Percentiles rank a stretch among this genome's conserved stretches.
Evolutionary conservation across 345 rosid genomes (phyloP).

Genomic region (Bruguiera gymnorhiza): DNA sequence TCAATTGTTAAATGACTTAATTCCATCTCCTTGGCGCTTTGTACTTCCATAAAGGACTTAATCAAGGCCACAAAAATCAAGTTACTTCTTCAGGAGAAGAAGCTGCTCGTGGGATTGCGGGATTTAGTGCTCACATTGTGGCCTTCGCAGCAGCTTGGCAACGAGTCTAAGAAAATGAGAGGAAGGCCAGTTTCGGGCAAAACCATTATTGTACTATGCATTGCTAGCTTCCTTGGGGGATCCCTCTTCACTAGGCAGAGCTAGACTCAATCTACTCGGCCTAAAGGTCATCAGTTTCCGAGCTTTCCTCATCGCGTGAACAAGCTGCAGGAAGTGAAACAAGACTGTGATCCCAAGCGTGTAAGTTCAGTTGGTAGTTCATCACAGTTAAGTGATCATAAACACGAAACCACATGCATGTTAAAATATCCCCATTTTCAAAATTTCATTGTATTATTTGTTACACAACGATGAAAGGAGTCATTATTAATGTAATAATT

Average conservation of each 20-base stretch:
- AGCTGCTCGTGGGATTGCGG: neutral
- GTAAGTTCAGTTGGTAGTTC: constrained; percentile 36
- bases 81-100: neutral
- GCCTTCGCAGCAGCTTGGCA: constrained; percentile 14
- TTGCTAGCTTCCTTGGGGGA: constrained; percentile 72
- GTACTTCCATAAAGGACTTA: neutral
- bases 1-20: neutral
- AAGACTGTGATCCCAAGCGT: constrained; percentile 65
- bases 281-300: constrained; percentile 22
- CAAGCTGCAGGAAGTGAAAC: constrained; percentile 19
- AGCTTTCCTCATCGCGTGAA: constrained; percentile 24
- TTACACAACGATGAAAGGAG: no score
- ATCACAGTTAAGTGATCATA: neutral
- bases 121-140: neutral
- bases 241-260: constrained; percentile 50
- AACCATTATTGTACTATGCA: constrained; percentile 53
- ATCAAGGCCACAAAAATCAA: neutral
- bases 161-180: constrained; percentile 51
- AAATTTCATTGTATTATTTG: no score
- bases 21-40: neutral
- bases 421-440: no score
- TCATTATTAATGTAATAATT: no score
- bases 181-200: constrained; percentile 62
- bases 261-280: constrained; percentile 29
- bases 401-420: no score